Percentiles rank a stretch among this genome's conserved stretches.
Evolutionary conservation across 108 stramenopile genomes (phyloP).

Genomic region (Nitzschia putrida): DNA sequence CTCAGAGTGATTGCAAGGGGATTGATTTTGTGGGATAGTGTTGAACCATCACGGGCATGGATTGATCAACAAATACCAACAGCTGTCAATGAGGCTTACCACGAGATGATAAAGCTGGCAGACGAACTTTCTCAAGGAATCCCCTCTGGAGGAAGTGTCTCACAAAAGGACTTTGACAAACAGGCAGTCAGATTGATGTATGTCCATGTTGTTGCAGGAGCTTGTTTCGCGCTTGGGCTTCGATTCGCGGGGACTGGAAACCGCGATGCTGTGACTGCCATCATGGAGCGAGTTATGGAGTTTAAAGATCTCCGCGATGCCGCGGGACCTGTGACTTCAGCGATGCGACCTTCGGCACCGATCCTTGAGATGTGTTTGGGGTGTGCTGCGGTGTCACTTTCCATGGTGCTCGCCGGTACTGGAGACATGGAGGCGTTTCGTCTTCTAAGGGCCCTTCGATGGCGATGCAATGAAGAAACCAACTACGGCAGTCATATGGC

Average conservation of each 20-base stretch:
- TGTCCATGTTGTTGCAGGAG: slow-evolving; percentile 90
- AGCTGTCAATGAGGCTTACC: slow-evolving; percentile 62
- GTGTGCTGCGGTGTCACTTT: slow-evolving; percentile 78
- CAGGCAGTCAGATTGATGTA: slow-evolving; percentile 90
- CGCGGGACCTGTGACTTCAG: slow-evolving; percentile 58
- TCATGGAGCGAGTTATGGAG: slow-evolving; percentile 65
- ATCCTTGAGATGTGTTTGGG: slow-evolving; percentile 91
- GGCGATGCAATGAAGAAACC: slow-evolving; percentile 83
- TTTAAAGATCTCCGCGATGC: slow-evolving; percentile 75
- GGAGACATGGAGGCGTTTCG: slow-evolving; percentile 91
- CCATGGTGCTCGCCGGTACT: slow-evolving; percentile 95
- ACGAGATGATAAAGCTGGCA: slow-evolving; percentile 52
- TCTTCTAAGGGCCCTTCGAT: slow-evolving; percentile 81
- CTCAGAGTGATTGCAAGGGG: slow-evolving; percentile 88
- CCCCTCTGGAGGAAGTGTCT: not conserved
- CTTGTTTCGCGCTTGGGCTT: slow-evolving; percentile 91
- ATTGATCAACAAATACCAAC: slow-evolving; percentile 81
- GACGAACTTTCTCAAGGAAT: slow-evolving; percentile 9
- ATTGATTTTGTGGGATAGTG: slow-evolving; percentile 93
- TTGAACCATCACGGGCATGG: slow-evolving; percentile 78
- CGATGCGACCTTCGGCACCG: slow-evolving; percentile 75
- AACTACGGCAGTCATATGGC: slow-evolving; percentile 94
- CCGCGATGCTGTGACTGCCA: slow-evolving; percentile 63
- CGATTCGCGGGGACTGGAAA: slow-evolving; percentile 92
- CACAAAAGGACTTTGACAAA: slow-evolving; percentile 65